These are phyloP conservation scores for Begonia peltatifolia DNA, from an alignment of 306 rosid genomes.

Conservation along the genomic window DNA sequence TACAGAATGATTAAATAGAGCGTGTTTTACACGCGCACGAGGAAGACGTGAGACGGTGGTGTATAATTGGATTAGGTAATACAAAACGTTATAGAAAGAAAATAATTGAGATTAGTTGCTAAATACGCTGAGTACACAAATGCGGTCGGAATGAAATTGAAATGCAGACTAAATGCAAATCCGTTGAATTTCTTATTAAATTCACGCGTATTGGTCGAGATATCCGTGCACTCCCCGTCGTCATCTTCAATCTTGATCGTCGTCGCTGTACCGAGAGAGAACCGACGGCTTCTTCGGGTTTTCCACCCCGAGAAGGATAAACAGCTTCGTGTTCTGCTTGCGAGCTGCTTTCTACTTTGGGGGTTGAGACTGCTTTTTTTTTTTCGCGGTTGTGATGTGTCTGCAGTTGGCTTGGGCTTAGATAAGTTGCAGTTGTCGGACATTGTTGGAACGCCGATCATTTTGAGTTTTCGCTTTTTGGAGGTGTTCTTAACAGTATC, in stretches of 20 bases:
- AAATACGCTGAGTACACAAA: constrained; percentile 6
- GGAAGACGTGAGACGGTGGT: too few relatives aligned
- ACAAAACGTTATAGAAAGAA: too few relatives aligned
- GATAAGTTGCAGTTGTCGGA: too few relatives aligned
- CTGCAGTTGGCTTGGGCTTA: too few relatives aligned
- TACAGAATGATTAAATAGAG: too few relatives aligned
- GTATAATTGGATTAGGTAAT: too few relatives aligned
- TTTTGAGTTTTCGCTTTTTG: not conserved
- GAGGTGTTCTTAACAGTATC: constrained; percentile 1
- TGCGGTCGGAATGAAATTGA: constrained; percentile 99
- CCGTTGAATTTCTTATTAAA: constrained; percentile 50
- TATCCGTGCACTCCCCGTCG: constrained; percentile 48
- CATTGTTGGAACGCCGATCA: not conserved
- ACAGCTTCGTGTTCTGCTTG: constrained; percentile 1
- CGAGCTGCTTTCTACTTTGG: not conserved
- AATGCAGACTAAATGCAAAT: constrained; percentile 56
- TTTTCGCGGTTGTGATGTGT: not conserved
- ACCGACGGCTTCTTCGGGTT: constrained; percentile 45
- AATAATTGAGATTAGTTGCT: too few relatives aligned
- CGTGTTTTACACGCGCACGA: too few relatives aligned
- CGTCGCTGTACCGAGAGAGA: constrained; percentile 19
- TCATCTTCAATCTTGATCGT: constrained; percentile 9
- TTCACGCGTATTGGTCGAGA: constrained; percentile 71
- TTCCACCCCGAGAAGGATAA: constrained; percentile 27
- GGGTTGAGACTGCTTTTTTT: constrained; percentile 1